Evolutionary conservation across 164 flowering plant species (phyloP).

Genomic region (Chimonanthus praecox): DNA sequence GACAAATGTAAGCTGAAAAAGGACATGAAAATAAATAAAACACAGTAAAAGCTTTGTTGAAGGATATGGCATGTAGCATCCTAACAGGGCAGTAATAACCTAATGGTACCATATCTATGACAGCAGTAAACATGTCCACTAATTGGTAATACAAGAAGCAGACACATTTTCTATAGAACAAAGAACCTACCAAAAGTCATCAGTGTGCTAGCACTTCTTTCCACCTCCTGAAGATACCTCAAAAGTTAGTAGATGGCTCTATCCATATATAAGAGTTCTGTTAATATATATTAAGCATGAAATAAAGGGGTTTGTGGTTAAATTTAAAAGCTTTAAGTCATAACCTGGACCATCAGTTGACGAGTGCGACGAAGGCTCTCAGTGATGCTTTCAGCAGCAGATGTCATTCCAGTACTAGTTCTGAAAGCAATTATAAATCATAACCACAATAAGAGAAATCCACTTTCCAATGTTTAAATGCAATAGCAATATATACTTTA

Average conservation of each 20-base stretch:
- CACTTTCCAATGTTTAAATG: neutral
- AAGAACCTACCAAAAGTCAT: slow-evolving; percentile 64
- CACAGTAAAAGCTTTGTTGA: too few relatives aligned
- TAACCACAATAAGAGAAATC: neutral
- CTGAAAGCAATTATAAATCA: slow-evolving; percentile 30
- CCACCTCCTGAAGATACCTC: slow-evolving; percentile 65
- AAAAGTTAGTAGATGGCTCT: neutral
- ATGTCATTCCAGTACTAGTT: slow-evolving; percentile 94
- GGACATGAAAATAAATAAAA: too few relatives aligned
- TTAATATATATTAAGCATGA: neutral
- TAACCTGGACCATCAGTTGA: slow-evolving; percentile 91
- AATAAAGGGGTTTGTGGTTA: neutral
- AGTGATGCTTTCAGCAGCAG: slow-evolving; percentile 92
- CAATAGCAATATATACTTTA: neutral
- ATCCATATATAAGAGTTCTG: neutral
- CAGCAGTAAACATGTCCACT: neutral
- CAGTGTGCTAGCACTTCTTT: slow-evolving; percentile 73
- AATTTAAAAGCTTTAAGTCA: slow-evolving; percentile 1
- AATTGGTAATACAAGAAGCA: neutral
- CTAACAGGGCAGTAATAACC: neutral
- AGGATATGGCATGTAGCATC: neutral
- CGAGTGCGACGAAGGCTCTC: slow-evolving; percentile 90
- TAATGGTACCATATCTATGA: neutral
- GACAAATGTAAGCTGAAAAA: too few relatives aligned
- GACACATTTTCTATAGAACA: neutral